Base-by-base conservation (phyloP, 257 asterid species). In the Paulownia fortunei region DNA sequence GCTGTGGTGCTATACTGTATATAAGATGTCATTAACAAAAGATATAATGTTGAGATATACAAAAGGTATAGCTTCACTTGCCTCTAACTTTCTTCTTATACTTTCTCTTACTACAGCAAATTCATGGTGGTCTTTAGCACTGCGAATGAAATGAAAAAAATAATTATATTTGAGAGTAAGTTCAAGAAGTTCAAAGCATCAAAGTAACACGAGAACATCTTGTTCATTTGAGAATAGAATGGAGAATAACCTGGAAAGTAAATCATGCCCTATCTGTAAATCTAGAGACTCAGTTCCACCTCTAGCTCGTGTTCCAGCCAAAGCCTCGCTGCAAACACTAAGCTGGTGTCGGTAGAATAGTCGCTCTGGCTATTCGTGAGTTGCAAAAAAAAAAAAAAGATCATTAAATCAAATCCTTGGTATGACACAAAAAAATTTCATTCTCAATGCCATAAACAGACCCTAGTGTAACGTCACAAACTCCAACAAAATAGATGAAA, bases 231-330 rank as follows among this genome's bases (percentile, higher is more conserved):
- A 76, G 83, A 51, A 37, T 63, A 51, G 21, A 74, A 46, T 27
- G 55, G 74, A 36, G 59, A 73, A 24, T 51, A 56, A 95, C 99
- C 99, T 95, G 85, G 98, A 84, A 51, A 96, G 97, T 80, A 96
- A 91, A 85, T 96, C 97, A 39, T 86, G 90, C 47, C 96, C 97
- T 64, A 92, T 90, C 82, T 92, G 87, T 65, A 90, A 81, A 86
- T 96, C 99, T 10, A 91, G 87, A 80, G 91, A 70, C 77, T 80
- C 92, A 11, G 97, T 83, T 86, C 74, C 87, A 70, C 99, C 98
- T 84, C 99, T 89, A 58, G 96, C 96, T 51, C 98, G 88, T 41
- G 99, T 95, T 85, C 84, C 99, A 75, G 99, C 99, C 86, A 96
- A 88, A 79, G 99, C 99, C 82, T 96, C 99, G 68, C 99, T 96